phyloP scores from a whole-genome alignment of 345 rosid genomes.

The Aquilaria sinensis region DNA sequence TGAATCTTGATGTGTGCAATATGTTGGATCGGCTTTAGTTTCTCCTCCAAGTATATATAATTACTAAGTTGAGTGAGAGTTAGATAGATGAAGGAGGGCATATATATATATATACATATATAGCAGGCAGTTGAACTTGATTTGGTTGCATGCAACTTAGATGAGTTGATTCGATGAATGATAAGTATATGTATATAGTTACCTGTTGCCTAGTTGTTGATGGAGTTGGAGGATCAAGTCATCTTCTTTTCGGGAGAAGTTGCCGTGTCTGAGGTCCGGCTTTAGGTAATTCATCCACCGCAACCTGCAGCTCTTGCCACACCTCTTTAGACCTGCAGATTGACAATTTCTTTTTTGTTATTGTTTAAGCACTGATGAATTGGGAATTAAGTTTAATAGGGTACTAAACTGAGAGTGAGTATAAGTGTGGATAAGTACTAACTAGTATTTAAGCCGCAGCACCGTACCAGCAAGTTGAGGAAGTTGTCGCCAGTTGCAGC shows the following conservation, averaged over 20 bases:
- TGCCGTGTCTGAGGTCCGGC: conserved; percentile 34
- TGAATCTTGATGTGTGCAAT: too few species aligned
- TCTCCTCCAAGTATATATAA: too few species aligned
- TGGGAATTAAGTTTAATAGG: too few species aligned
- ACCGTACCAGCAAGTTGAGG: conserved; percentile 30
- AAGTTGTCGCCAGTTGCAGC: conserved; percentile 33
- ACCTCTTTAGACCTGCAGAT: conserved; percentile 27
- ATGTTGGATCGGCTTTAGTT: too few species aligned
- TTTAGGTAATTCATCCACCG: conserved; percentile 39
- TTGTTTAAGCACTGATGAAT: too few species aligned
- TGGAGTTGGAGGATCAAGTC: conserved; percentile 23
- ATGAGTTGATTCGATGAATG: too few species aligned
- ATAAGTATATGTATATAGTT: neutral
- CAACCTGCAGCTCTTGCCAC: conserved; percentile 42
- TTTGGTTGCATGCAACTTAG: too few species aligned
- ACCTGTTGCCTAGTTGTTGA: conserved; percentile 23
- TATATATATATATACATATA: too few species aligned
- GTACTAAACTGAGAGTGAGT: too few species aligned
- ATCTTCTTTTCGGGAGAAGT: conserved; percentile 29
- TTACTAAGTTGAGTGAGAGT: too few species aligned
- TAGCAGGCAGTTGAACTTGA: too few species aligned
- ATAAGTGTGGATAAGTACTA: neutral
- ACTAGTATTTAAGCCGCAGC: neutral
- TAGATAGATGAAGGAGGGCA: too few species aligned
- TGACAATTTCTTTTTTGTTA: neutral